Percentiles rank a stretch among this genome's conserved stretches.
Conservation (phyloP, 2,329 filamentous ascomycete species). For the Chaetomiaceae sp. region DNA sequence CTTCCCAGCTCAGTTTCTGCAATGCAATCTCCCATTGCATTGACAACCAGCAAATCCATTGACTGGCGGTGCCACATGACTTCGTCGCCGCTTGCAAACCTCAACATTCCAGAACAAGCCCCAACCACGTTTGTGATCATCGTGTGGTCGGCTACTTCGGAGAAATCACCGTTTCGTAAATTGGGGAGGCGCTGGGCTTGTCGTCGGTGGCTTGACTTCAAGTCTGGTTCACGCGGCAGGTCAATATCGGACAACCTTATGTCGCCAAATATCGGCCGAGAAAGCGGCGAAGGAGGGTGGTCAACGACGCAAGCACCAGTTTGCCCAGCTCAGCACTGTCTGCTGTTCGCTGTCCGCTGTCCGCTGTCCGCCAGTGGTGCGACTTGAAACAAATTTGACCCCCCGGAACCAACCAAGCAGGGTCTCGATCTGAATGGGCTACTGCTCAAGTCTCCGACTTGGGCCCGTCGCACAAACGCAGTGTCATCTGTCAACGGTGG, state of each 20-base stretch:
- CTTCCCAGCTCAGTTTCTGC: no score
- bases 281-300: slow-evolving; percentile 22
- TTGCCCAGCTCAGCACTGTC: slow-evolving; percentile 10
- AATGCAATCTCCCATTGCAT: slow-evolving; percentile 21
- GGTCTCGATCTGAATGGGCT: slow-evolving; percentile 13
- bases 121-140: not conserved
- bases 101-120: not conserved
- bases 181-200: slow-evolving; percentile 15
- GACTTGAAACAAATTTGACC: slow-evolving; percentile 24
- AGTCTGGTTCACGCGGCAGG: slow-evolving; percentile 19
- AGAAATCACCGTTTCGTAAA: slow-evolving; percentile 14
- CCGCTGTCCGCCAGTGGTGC: not conserved
- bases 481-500: slow-evolving; percentile 11
- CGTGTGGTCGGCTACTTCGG: slow-evolving; percentile 3
- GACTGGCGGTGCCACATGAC: slow-evolving; percentile 11
- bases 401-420: slow-evolving; percentile 21
- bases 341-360: not conserved
- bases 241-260: slow-evolving; percentile 23
- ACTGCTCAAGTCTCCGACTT: slow-evolving; percentile 18
- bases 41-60: slow-evolving; percentile 20
- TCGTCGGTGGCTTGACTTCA: slow-evolving; percentile 8
- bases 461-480: slow-evolving; percentile 13
- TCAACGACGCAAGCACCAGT: slow-evolving; percentile 1
- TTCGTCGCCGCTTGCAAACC: no score
- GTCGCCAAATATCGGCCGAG: slow-evolving; percentile 25